Base-by-base conservation (phyloP, 306 rosid species). In the Vigna reflexopilosa region DNA sequence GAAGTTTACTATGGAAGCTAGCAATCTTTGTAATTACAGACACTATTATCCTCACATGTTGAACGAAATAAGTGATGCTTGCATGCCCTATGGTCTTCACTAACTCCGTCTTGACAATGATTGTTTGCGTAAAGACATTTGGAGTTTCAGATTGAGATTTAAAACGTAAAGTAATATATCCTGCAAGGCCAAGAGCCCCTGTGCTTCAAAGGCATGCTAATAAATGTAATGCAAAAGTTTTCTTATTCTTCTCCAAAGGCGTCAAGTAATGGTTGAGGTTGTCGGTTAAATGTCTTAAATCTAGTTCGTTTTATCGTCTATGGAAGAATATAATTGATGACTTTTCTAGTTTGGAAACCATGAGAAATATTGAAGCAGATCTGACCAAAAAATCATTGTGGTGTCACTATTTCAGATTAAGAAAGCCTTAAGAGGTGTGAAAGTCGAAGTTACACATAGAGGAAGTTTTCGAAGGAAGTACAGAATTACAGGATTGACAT, bases 361-460 rank as follows among this genome's bases (percentile, higher is more conserved):
- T 51, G 24, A 34, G 72, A 50, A 67, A 70, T 16, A 70, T 62
- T 59, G 26, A 26, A 64, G 11, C 72, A 13, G 45, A 65, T 69
- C 62, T 67, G 68, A 67, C 72, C 38, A 59, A 26, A 61, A 40
- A 11, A 24, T 40, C 12, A 26, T 68, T 58, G 26, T 42, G 68
- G 45, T 49, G 57, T 52, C 51, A 70, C n/a, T 63, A 40, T 38
- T 42, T 78, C 88, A 85, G 88, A 77, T 85, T 12, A 85, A 85
- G 73, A 85, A 85, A 77, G 85, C 88, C 70, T 62, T 85, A 44
- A 73, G 88, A 85, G 85, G 88, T 36, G 85, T 85, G 28, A 85
- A 85, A 81, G 85, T 85, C 59, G 88, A 85, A 77, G 85, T 85
- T 54, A 85, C 88, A 44, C 88, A 85, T 19, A 85, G 88, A 77